phyloP scores from a whole-genome alignment of 73 alveolate genomes.

The Breviolum minutum region DNA sequence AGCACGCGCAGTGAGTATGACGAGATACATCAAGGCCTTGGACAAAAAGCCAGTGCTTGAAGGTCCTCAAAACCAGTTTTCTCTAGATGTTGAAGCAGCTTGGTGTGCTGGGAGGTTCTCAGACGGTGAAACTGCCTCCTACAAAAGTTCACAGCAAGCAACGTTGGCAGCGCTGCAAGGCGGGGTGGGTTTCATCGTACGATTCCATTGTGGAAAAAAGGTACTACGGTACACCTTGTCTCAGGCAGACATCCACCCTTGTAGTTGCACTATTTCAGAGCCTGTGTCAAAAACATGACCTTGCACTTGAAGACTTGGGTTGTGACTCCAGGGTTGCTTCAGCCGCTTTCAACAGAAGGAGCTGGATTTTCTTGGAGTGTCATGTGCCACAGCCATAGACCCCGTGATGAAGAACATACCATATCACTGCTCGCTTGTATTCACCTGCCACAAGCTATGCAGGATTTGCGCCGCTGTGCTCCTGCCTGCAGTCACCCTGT shows the following conservation, averaged over 20 bases:
- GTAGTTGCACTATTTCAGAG: neutral
- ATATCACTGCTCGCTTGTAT: too few relatives aligned
- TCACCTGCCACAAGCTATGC: too few relatives aligned
- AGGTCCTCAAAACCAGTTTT: neutral
- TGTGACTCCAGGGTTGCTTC: constrained; percentile 40
- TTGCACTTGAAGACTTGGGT: too few relatives aligned
- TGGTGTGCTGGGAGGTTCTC: neutral
- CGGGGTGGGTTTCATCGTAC: neutral
- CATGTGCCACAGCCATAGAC: neutral
- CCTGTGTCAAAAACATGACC: too few relatives aligned
- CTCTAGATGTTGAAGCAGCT: neutral
- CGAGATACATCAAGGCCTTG: neutral
- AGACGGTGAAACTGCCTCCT: neutral
- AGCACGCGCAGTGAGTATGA: constrained; percentile 23
- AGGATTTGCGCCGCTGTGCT: constrained; percentile 69
- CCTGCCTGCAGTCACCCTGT: constrained; percentile 70
- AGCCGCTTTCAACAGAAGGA: constrained; percentile 65
- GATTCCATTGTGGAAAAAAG: neutral
- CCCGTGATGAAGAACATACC: neutral
- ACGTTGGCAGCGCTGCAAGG: constrained; percentile 85
- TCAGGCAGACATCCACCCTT: too few relatives aligned
- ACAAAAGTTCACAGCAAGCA: neutral
- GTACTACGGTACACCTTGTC: neutral
- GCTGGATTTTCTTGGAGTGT: neutral
- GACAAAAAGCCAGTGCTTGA: neutral